Evolutionary conservation across 768 basidiomycete species (phyloP).

Genomic region (Scleroderma bovista): DNA sequence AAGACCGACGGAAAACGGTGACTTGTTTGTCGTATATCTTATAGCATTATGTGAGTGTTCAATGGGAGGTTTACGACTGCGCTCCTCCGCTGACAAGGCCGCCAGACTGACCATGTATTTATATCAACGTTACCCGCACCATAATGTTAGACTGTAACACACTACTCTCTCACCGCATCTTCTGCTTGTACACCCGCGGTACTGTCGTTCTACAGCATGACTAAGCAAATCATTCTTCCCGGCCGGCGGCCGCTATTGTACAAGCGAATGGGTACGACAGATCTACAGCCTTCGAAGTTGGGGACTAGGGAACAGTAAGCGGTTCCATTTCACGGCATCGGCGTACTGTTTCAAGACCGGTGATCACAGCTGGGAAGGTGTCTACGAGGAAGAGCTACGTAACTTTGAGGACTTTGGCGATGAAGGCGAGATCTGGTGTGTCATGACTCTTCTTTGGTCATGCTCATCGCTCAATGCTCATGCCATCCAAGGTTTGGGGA

Average conservation of each 20-base stretch:
- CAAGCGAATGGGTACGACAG: constrained; percentile 30
- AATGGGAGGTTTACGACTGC: background rate
- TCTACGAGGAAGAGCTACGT: constrained; percentile 63
- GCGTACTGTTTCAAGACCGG: background rate
- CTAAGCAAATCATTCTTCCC: too few relatives aligned
- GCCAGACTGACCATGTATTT: constrained; percentile 15
- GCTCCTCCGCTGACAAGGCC: constrained; percentile 2
- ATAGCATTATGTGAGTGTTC: constrained; percentile 9
- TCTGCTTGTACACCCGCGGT: too few relatives aligned
- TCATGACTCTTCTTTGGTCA: background rate
- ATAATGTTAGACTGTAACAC: constrained; percentile 16
- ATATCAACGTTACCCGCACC: constrained; percentile 9
- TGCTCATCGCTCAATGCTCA: background rate
- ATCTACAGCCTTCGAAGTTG: constrained; percentile 65
- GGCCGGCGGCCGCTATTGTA: too few relatives aligned
- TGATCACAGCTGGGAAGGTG: constrained; percentile 63
- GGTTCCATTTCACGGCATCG: background rate
- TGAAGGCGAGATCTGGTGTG: constrained; percentile 82
- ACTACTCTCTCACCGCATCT: constrained; percentile 5
- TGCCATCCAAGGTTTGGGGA: constrained; percentile 61
- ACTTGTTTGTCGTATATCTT: background rate
- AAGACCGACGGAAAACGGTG: constrained; percentile 57
- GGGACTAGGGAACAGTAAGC: constrained; percentile 78
- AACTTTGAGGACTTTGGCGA: constrained; percentile 77
- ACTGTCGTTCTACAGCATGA: too few relatives aligned